A percentile compares a stretch with the other conserved stretches of the same genome.
These are phyloP conservation scores for Elsinoe perseae DNA, from an alignment of 2,329 filamentous ascomycete species.

Conservation along the genomic window DNA sequence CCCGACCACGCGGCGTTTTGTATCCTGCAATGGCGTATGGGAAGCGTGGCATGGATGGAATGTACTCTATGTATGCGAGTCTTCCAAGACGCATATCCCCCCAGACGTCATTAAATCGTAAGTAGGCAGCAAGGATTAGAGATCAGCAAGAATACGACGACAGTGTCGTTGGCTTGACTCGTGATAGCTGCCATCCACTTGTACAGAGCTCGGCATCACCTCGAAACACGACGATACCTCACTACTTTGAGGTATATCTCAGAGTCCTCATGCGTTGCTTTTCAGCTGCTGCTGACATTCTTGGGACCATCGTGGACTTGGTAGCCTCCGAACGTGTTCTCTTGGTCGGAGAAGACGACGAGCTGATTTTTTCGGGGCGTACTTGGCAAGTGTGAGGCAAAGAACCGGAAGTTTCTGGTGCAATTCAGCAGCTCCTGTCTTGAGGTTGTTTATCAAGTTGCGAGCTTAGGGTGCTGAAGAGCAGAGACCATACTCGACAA, in stretches of 20 bases:
- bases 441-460: background rate
- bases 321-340: constrained; percentile 39
- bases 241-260: constrained; percentile 28
- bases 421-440: background rate
- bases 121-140: too few relatives aligned
- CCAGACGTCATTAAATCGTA: too few relatives aligned
- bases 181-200: too few relatives aligned
- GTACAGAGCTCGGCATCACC: too few relatives aligned
- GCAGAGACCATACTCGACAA: background rate
- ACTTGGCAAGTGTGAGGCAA: background rate
- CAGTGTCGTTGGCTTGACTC: too few relatives aligned
- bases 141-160: too few relatives aligned
- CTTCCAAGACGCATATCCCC: too few relatives aligned
- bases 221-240: constrained; percentile 24
- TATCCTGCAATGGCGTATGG: too few relatives aligned
- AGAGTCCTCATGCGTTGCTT: constrained; percentile 29
- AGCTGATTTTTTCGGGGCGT: background rate
- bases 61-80: too few relatives aligned
- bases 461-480: background rate
- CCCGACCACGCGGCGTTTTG: too few relatives aligned
- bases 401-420: background rate
- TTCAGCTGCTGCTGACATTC: constrained; percentile 23
- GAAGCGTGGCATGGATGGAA: too few relatives aligned
- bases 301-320: constrained; percentile 27
- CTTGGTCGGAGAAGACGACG: constrained; percentile 46